A percentile compares a stretch with the other conserved stretches of the same genome.
phyloP scores from a whole-genome alignment of 768 basidiomycete species.

The Lactifluus subvellereus region DNA sequence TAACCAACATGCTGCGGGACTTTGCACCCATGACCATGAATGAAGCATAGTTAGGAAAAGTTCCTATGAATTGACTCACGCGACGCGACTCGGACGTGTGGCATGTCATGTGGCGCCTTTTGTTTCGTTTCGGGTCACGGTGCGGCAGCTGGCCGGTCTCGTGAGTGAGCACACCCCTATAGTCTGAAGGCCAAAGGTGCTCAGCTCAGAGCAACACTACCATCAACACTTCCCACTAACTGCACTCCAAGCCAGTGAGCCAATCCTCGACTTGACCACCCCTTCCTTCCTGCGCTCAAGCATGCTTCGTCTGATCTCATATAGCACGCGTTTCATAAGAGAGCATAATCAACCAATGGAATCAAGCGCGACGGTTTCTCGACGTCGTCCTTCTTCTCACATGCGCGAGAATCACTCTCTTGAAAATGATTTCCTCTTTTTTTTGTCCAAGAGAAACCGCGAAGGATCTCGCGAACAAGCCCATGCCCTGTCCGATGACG shows the following conservation, averaged over 20 bases:
- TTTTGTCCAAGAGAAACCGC: slow-evolving; percentile 12
- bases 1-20: slow-evolving; percentile 35
- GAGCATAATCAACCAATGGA: slow-evolving; percentile 6
- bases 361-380: neutral
- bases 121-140: too few relatives aligned
- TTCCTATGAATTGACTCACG: too few relatives aligned
- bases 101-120: too few relatives aligned
- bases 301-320: neutral
- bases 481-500: slow-evolving; percentile 16
- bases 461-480: slow-evolving; percentile 15
- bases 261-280: neutral
- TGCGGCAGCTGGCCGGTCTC: too few relatives aligned
- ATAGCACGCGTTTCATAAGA: neutral
- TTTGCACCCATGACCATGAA: too few relatives aligned
- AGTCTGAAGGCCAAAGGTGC: too few relatives aligned
- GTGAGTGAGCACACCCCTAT: too few relatives aligned
- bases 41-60: too few relatives aligned
- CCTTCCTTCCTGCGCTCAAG: neutral
- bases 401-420: slow-evolving; percentile 6
- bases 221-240: neutral
- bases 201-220: neutral
- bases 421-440: slow-evolving; percentile 9
- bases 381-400: slow-evolving; percentile 12
- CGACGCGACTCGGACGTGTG: too few relatives aligned
- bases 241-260: neutral